Evolutionary conservation across 2,329 filamentous ascomycete genomes (phyloP), one percentile per base, ranked within the genome.

Genomic region (Fusarium neocosmosporiellum): DNA sequence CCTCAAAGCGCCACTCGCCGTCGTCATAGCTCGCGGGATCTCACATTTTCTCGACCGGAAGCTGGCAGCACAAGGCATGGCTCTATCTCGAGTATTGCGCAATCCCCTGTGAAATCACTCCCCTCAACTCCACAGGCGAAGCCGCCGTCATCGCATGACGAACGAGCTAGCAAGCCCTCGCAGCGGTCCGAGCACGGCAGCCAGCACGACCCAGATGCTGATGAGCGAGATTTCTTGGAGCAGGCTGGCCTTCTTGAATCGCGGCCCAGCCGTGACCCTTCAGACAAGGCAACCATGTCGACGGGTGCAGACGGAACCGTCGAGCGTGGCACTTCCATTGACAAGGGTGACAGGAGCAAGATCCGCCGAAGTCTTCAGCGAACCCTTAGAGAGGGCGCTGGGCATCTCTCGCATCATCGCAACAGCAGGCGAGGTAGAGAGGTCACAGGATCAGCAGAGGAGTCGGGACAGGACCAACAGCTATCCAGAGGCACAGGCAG

Each of bases 351-450:
- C 48, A 87, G 86, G 71, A 91, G 87, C 65, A 94, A 92, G 79
- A 91, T 95, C 59, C 92, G 96, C 27, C 91, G 95, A 70, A 98
- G 95, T 80, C 85, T 98, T 16, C 96, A 98, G 77, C 93, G 95
- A 65, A 98, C 95, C 14, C 88, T 98, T 66, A 90, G 96, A 72
- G 96, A 98, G 77, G 89, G 92, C 84, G 93, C 86, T 76, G 92
- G 86, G 67, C 91, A 87, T 82, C 88, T 87, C 77, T 89, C 87
- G 20, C 89, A 89, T 76, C 92, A 94, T 75, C 90, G 93, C 34
- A 92, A 92, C 79, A 91, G 93, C 79, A 91, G 91, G 74, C 95
- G 92, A 80, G 92, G 92, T 59, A 94, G 91, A 78, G 94, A 97
- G 58, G 65, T 75, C 3, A 67, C 68, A 4, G 76, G 71, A 9